Evolutionary conservation across 2,329 filamentous ascomycete species (phyloP).

Genomic region (Hortaea werneckii): DNA sequence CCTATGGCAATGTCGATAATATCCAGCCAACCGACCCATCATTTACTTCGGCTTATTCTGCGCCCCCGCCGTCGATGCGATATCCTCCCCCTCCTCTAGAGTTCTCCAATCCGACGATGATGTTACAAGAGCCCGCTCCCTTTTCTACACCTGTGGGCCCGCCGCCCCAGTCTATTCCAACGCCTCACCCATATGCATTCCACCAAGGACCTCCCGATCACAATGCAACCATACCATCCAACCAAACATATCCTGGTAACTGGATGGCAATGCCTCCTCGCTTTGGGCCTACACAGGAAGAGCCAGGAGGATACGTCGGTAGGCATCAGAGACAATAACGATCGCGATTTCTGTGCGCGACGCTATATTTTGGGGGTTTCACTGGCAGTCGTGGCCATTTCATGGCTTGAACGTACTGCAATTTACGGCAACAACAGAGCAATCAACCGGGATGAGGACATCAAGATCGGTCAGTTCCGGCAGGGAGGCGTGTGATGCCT

Average conservation of each 20-base stretch:
- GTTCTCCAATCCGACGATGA: not conserved
- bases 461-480: too few species aligned
- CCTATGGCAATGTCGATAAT: conserved; percentile 10
- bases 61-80: not conserved
- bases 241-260: not conserved
- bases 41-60: not conserved
- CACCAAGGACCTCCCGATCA: not conserved
- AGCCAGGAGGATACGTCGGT: not conserved
- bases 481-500: too few species aligned
- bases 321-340: not conserved
- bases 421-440: too few species aligned
- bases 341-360: not conserved
- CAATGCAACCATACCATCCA: not conserved
- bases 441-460: too few species aligned
- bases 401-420: too few species aligned
- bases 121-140: conserved; percentile 1
- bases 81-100: conserved; percentile 2
- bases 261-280: not conserved
- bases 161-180: not conserved
- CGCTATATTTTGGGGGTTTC: too few species aligned
- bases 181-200: not conserved
- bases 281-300: not conserved
- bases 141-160: conserved; percentile 1
- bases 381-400: too few species aligned
- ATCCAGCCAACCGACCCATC: not conserved